Evolutionary conservation across 2,329 filamentous ascomycete genomes (phyloP), one percentile per base, ranked within the genome.

Genomic region (Penicillium capsulatum): DNA sequence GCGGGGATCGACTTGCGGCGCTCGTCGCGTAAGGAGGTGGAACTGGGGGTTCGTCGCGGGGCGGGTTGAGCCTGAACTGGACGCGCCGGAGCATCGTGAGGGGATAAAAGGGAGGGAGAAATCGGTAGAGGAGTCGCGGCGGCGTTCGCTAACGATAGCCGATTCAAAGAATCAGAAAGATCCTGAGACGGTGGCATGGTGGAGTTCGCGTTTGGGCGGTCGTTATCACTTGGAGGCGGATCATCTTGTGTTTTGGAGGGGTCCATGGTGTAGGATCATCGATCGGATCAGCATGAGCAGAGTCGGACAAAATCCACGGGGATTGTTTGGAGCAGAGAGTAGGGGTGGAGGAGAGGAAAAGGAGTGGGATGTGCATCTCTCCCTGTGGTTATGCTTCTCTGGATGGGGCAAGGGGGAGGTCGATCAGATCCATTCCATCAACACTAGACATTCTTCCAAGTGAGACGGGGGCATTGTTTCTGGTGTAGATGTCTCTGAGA

Each of bases 1-100:
- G 54, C 55, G 7, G 60, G 51, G 8, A 49, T 56, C 6, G 65
- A 67, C 28, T 54, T 55, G 37, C 60, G 54, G 38, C 57, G 58
- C 32, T 67, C 63, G 38, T 68, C 63, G 40, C 58, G 59, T 36
- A 65, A 36, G 14, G 65, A 67, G 30, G 40, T 55, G 31, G 59
- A 54, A 38, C 65, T 67, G 26, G 63, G 57, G 13, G 59, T 62
- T 37, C 55, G 54, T 42, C 54, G 56, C 15, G 57, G 59, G 7
- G 48, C 37, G 26, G 53, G 42, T 34, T 50, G 45, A 32, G 47
- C 45, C 28, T 53, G 36, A 38, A 30, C 31, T 17, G 50, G 39
- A 47, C 51, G 52, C 46, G 54, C 45, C 27, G 50, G 32, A 24
- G 34, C 47, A 42, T 58, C 46, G 20, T 45, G 41, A 11, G 57